Percentiles rank a stretch among this genome's conserved stretches.
Evolutionary conservation across 345 rosid species (phyloP).

Genomic region (Populus tremula): DNA sequence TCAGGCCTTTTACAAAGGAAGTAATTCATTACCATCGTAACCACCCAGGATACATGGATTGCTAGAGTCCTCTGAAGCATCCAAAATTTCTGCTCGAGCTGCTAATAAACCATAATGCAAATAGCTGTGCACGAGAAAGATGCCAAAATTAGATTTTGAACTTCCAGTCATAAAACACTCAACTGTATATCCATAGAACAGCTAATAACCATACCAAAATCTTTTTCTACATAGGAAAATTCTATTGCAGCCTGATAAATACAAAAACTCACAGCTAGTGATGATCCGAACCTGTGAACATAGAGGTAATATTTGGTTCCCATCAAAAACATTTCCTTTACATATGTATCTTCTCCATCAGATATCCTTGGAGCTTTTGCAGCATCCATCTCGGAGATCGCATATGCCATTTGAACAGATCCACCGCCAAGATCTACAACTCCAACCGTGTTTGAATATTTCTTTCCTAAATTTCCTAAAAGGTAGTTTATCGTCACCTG

Average conservation of each 20-base stretch:
- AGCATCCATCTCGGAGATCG: constrained; percentile 77
- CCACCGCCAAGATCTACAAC: constrained; percentile 99
- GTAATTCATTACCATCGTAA: constrained; percentile 56
- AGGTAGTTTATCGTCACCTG: constrained; percentile 96
- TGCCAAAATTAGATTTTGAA: constrained; percentile 18
- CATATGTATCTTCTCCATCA: constrained; percentile 74
- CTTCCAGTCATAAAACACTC: background rate
- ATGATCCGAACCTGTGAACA: constrained; percentile 74
- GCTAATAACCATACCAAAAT: background rate
- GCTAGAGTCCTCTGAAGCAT: constrained; percentile 54
- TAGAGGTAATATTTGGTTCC: constrained; percentile 79
- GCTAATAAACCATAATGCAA: constrained; percentile 92
- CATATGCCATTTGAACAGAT: constrained; percentile 99
- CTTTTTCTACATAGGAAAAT: background rate
- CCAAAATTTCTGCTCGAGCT: constrained; percentile 91
- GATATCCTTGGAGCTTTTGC: constrained; percentile 62
- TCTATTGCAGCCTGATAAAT: background rate
- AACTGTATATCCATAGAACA: background rate
- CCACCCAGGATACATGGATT: constrained; percentile 83
- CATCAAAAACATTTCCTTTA: constrained; percentile 74
- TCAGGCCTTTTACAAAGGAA: constrained; percentile 3
- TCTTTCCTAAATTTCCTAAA: constrained; percentile 70
- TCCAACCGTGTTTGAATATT: constrained; percentile 76
- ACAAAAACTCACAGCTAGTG: constrained; percentile 7
- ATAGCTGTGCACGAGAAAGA: constrained; percentile 62